A percentile compares a stretch with the other conserved stretches of the same genome.
phyloP scores from a whole-genome alignment of 2,329 filamentous ascomycete species.

The Aspergillus cejpii region DNA sequence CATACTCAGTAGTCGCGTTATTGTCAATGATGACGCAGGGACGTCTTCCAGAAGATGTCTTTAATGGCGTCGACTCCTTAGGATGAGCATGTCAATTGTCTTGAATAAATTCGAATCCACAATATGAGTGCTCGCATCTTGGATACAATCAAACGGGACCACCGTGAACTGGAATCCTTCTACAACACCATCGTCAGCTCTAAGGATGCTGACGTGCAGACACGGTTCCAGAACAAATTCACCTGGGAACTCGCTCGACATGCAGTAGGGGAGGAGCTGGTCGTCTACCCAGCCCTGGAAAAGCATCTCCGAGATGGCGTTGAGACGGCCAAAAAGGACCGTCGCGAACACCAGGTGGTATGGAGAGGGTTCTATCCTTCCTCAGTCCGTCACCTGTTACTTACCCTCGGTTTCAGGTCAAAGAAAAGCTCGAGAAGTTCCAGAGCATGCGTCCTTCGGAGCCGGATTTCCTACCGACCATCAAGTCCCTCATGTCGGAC shows the following conservation, averaged over 20 bases:
- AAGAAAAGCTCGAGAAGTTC: slow-evolving; percentile 46
- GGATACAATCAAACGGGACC: slow-evolving; percentile 40
- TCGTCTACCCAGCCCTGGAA: background rate
- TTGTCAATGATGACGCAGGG: too few relatives aligned
- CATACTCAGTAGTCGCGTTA: too few relatives aligned
- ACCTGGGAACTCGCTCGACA: background rate
- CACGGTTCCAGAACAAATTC: background rate
- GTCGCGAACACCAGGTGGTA: background rate
- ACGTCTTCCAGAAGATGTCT: too few relatives aligned
- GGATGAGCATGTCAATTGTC: too few relatives aligned
- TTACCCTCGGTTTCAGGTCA: slow-evolving; percentile 40
- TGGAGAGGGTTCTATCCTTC: background rate
- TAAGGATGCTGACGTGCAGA: slow-evolving; percentile 1
- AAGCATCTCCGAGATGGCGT: background rate
- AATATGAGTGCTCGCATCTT: slow-evolving; percentile 24
- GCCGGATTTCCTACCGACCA: slow-evolving; percentile 39
- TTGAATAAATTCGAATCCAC: background rate
- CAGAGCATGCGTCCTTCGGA: slow-evolving; percentile 42
- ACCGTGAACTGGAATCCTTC: slow-evolving; percentile 38
- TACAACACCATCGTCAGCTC: slow-evolving; percentile 42
- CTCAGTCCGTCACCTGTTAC: too few relatives aligned
- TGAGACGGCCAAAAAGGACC: background rate
- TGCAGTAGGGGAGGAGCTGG: background rate
- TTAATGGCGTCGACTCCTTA: too few relatives aligned
- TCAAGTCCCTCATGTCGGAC: slow-evolving; percentile 42